Conservation (phyloP, 805 yeast genomes). For the Yarrowia sp. region DNA sequence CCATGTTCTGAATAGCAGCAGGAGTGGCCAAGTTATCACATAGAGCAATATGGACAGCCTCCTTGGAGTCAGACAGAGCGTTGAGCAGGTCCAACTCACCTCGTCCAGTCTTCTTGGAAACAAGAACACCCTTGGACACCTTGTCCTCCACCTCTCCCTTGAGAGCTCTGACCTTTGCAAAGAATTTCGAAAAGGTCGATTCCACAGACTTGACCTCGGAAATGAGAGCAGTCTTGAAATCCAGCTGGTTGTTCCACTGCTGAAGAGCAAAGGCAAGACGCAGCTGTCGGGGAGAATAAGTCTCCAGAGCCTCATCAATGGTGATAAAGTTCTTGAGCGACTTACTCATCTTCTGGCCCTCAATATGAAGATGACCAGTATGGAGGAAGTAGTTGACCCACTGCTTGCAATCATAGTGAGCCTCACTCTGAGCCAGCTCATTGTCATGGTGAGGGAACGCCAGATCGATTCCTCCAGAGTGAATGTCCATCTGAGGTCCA, state of each 20-base stretch:
- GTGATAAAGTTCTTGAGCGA: slow-evolving; percentile 93
- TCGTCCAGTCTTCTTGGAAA: slow-evolving; percentile 60
- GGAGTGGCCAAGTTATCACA: slow-evolving; percentile 88
- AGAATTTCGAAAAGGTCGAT: slow-evolving; percentile 72
- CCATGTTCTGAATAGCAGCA: slow-evolving; percentile 59
- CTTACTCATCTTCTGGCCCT: slow-evolving; percentile 98
- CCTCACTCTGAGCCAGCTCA: slow-evolving; percentile 96
- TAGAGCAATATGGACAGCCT: slow-evolving; percentile 68
- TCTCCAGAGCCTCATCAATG: slow-evolving; percentile 79
- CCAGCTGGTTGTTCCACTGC: slow-evolving; percentile 90
- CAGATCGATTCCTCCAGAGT: slow-evolving; percentile 94
- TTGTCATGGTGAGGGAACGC: slow-evolving; percentile 99
- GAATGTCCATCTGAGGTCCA: slow-evolving; percentile 85
- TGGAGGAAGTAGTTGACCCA: slow-evolving; percentile 98
- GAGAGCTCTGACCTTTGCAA: slow-evolving; percentile 82
- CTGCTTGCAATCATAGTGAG: slow-evolving; percentile 80
- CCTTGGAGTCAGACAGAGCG: slow-evolving; percentile 52
- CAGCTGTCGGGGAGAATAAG: slow-evolving; percentile 74
- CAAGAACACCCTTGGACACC: slow-evolving; percentile 47
- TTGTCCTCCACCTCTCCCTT: slow-evolving; percentile 60
- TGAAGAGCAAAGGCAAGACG: slow-evolving; percentile 87
- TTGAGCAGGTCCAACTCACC: slow-evolving; percentile 56
- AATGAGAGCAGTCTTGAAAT: slow-evolving; percentile 74
- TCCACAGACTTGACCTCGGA: slow-evolving; percentile 77
- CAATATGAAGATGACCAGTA: slow-evolving; percentile 96